Evolutionary conservation across 257 asterid genomes (phyloP), one percentile per base, ranked within the genome.

Genomic region (Rauvolfia tetraphylla): DNA sequence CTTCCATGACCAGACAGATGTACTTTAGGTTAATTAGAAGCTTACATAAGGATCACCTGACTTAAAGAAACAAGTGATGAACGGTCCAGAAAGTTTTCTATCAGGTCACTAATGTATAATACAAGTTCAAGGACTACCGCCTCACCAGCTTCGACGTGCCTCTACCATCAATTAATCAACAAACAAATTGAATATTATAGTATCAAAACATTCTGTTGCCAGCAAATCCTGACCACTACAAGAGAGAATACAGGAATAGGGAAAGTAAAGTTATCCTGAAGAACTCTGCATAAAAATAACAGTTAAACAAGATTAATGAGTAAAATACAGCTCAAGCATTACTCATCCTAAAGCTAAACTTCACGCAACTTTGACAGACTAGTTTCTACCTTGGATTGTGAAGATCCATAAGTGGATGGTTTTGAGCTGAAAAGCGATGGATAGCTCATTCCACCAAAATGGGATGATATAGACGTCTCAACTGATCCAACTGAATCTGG

Each of bases 381-480:
- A 68, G 44, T 61, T 36, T 65, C 54, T 83, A 92, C 97, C 94
- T 88, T 85, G 77, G 93, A 36, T 79, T 89, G 92, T 31, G 99
- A 86, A 77, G 93, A 79, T 73, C 88, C 91, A 79, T 81, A 58
- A 71, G 85, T 61, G 65, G 98, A 89, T 62, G 98, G 93, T 82
- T 95, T 95, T 79, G 99, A 95, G 81, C 97, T 91, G 91, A 95
- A 95, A 84, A 95, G 86, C 57, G 99, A 95, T 33, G 99, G 99
- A 79, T 95, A 95, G 80, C 82, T 95, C 98, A 93, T 88, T 90
- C 97, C 97, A 73, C 98, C 97, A 81, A 93, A 95, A 88, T 90
- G 96, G 57, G 99, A 95, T 75, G 99, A 91, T 83, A 95, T 91
- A 71, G 99, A 95, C 74, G 99, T 91, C 91, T 93, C 99, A 6